Percentiles rank a stretch among this genome's conserved stretches.
These are phyloP conservation scores for Stephanodiscus triporus DNA, from an alignment of 108 stramenopile species.

Conservation along the genomic window DNA sequence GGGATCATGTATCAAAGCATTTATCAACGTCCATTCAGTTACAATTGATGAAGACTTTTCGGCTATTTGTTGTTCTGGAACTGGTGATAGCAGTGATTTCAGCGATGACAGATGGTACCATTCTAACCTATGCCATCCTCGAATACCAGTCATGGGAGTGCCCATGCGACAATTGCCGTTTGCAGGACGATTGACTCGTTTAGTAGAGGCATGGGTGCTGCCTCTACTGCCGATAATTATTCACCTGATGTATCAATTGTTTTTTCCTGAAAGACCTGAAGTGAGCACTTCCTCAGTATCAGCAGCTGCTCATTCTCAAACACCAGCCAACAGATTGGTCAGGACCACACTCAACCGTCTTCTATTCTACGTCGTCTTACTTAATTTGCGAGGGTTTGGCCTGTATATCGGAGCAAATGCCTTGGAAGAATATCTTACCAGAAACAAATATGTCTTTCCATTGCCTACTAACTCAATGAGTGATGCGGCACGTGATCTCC, in stretches of 20 bases:
- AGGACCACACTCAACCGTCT: slow-evolving; percentile 44
- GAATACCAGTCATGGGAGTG: slow-evolving; percentile 25
- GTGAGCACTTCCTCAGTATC: neutral
- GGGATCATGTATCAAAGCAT: slow-evolving; percentile 58
- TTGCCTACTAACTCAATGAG: slow-evolving; percentile 34
- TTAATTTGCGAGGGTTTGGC: slow-evolving; percentile 69
- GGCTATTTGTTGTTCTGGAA: slow-evolving; percentile 56
- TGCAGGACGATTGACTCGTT: slow-evolving; percentile 56
- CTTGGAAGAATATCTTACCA: slow-evolving; percentile 56
- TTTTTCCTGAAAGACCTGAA: slow-evolving; percentile 13
- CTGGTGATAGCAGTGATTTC: neutral
- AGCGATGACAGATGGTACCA: slow-evolving; percentile 9
- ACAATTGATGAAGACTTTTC: slow-evolving; percentile 54
- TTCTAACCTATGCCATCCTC: slow-evolving; percentile 43
- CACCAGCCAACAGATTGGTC: neutral
- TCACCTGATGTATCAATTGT: slow-evolving; percentile 37
- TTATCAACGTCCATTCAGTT: slow-evolving; percentile 66
- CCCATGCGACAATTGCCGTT: slow-evolving; percentile 47
- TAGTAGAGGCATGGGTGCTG: slow-evolving; percentile 81
- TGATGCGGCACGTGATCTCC: slow-evolving; percentile 36
- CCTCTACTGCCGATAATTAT: slow-evolving; percentile 80
- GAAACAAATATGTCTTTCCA: slow-evolving; percentile 31
- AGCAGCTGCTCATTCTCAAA: neutral
- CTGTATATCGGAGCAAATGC: slow-evolving; percentile 68
- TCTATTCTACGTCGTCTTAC: slow-evolving; percentile 60